Evolutionary conservation across 2,329 filamentous ascomycete species (phyloP), one percentile per base, ranked within the genome.

Genomic region (Emmonsiellopsis sp.): DNA sequence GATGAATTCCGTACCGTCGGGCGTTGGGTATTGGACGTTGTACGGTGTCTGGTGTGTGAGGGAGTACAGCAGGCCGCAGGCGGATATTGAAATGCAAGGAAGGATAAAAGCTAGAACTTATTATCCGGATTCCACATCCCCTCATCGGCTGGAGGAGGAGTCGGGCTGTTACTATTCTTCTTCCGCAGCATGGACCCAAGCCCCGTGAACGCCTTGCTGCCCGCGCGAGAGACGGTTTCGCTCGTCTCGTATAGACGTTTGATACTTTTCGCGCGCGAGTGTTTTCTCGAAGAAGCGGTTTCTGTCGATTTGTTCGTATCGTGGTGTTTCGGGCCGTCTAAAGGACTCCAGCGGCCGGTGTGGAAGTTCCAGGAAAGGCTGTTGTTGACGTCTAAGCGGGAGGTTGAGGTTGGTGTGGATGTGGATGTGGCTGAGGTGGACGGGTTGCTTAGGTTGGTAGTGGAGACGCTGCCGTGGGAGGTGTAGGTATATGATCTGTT

Each of bases 111-210:
- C 20, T 26, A 26, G 20, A 26, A 26, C 3, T 26, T 26, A 26
- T 26, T 26, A 3, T 26, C 20, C 20, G 20, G 20, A 26, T 26
- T 26, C 20, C 20, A 26, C 20, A 26, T 5, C 20, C 20, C 20
- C 1, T 26, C 20, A 26, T 26, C 20, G 20, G 20, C 20, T 26
- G 20, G 3, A 26, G 20, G 3, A 26, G 20, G 20, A 26, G 20
- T 26, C 20, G 20, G 20, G 20, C 20, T 26, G 5, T 26, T 26
- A 26, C 20, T 41, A 16, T 35, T 35, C 40, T 52, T 54, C 42
- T 54, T 54, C 31, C 41, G 51, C 30, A 59, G 48, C 41, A 59
- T 58, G 8, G 56, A 58, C 13, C 58, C 58, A 37, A 59, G 47
- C 11, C 55, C 53, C 40, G 30, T 55, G n/a, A 57, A 35, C 1